phyloP scores from a whole-genome alignment of 495 filamentous ascomycete genomes.

The Echria macrotheca region DNA sequence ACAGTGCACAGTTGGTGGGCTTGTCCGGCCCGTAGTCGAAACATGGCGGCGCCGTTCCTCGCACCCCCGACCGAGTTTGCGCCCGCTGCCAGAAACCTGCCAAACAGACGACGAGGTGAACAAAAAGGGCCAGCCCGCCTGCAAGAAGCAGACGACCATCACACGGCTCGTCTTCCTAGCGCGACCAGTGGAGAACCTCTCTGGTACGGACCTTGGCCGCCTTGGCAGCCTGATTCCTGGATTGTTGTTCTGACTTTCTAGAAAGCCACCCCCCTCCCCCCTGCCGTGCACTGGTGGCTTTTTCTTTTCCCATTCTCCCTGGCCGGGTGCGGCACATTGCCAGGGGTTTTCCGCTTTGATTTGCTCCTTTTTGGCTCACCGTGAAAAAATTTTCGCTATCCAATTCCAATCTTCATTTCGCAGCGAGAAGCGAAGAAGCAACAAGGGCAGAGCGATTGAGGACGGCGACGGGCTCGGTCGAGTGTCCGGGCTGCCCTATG shows the following conservation, averaged over 20 bases:
- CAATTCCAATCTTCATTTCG: constrained; percentile 27
- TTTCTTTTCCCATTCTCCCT: constrained; percentile 13
- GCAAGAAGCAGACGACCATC: constrained; percentile 16
- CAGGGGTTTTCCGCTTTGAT: constrained; percentile 25
- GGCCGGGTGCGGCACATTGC: constrained; percentile 16
- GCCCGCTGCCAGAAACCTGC: constrained; percentile 30
- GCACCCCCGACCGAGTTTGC: constrained; percentile 25
- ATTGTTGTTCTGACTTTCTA: constrained; percentile 21
- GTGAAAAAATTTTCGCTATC: constrained; percentile 30
- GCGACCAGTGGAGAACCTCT: constrained; percentile 22
- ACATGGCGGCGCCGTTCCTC: constrained; percentile 13
- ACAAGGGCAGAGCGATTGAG: constrained; percentile 13
- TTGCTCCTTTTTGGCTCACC: constrained; percentile 30
- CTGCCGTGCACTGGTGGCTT: constrained; percentile 13
- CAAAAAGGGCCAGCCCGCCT: constrained; percentile 14
- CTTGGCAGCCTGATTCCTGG: constrained; percentile 22
- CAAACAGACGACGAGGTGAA: constrained; percentile 18
- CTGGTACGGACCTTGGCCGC: constrained; percentile 16
- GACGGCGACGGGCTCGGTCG: constrained; percentile 8
- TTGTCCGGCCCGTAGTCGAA: constrained; percentile 7
- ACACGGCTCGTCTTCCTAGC: constrained; percentile 19
- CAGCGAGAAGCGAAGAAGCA: constrained; percentile 11
- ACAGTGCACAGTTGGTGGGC: constrained; percentile 14
- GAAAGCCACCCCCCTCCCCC: constrained; percentile 25
- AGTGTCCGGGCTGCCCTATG: constrained; percentile 13